Evolutionary conservation across 805 yeast genomes (phyloP).

Genomic region (Nakazawaea molendinolei): DNA sequence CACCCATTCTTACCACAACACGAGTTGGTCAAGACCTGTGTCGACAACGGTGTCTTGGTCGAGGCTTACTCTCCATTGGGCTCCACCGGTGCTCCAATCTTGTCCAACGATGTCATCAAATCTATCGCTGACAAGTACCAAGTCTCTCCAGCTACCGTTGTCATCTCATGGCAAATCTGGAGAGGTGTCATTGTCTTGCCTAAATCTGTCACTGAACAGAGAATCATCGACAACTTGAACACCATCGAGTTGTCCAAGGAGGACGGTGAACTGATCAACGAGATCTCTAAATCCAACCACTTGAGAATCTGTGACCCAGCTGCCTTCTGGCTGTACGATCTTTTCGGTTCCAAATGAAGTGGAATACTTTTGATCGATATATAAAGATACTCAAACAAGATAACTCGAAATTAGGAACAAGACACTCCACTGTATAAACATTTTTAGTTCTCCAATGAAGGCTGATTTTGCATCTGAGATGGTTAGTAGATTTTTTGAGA

Average conservation of each 20-base stretch:
- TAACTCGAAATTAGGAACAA: no score
- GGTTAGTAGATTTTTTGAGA: no score
- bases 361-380: neutral
- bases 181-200: conserved; percentile 51
- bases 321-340: conserved; percentile 8
- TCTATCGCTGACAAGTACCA: conserved; percentile 37
- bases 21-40: conserved; percentile 47
- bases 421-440: no score
- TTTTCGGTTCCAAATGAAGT: conserved; percentile 7
- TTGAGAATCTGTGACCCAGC: conserved; percentile 21
- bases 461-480: no score
- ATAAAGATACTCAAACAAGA: no score
- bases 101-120: conserved; percentile 35
- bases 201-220: conserved; percentile 36
- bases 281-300: conserved; percentile 19
- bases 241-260: conserved; percentile 26
- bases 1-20: conserved; percentile 67
- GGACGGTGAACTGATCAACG: conserved; percentile 27
- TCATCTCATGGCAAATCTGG: conserved; percentile 53
- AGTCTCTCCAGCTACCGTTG: conserved; percentile 41
- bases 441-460: no score
- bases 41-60: conserved; percentile 43
- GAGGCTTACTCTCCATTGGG: conserved; percentile 83
- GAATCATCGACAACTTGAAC: conserved; percentile 34
- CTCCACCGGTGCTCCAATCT: conserved; percentile 45